Percentiles rank a stretch among this genome's conserved stretches.
Conservation (phyloP, 345 rosid species). For the Lepidium africanum region DNA sequence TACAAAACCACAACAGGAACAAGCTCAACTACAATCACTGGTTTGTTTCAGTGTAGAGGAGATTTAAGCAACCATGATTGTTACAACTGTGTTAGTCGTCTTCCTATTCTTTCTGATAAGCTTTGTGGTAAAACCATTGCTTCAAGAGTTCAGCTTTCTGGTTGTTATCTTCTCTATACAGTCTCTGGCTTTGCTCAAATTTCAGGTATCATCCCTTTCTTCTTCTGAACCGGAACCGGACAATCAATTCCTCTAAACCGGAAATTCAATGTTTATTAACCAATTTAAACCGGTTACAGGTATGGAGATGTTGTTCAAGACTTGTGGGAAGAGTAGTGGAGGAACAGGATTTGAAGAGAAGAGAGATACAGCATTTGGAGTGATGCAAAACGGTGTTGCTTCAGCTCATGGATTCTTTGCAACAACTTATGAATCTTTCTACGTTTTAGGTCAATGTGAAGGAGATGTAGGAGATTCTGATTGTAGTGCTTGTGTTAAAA, state of each 20-base stretch:
- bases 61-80: conserved; percentile 71
- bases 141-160: conserved; percentile 73
- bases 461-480: conserved; percentile 96
- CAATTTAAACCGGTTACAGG: conserved; percentile 30
- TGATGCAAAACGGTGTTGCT: conserved; percentile 59
- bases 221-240: not conserved
- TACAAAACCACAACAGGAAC: conserved; percentile 75
- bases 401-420: conserved; percentile 69
- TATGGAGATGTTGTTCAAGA: conserved; percentile 79
- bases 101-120: conserved; percentile 66
- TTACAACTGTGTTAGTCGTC: conserved; percentile 84
- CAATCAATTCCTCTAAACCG: not conserved
- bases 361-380: conserved; percentile 75
- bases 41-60: conserved; percentile 92
- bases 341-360: conserved; percentile 85
- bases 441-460: conserved; percentile 84
- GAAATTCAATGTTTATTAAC: not conserved
- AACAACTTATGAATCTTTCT: conserved; percentile 59
- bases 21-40: conserved; percentile 66
- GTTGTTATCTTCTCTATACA: conserved; percentile 84
- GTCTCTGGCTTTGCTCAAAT: conserved; percentile 73
- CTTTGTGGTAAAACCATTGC: conserved; percentile 77
- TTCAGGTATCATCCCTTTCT: conserved; percentile 29
- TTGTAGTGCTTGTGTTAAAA: conserved; percentile 71
- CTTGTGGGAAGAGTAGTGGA: conserved; percentile 63